A percentile compares a stretch with the other conserved stretches of the same genome.
These are phyloP conservation scores for Kandelia obovata DNA, from an alignment of 345 rosid species.

Conservation along the genomic window DNA sequence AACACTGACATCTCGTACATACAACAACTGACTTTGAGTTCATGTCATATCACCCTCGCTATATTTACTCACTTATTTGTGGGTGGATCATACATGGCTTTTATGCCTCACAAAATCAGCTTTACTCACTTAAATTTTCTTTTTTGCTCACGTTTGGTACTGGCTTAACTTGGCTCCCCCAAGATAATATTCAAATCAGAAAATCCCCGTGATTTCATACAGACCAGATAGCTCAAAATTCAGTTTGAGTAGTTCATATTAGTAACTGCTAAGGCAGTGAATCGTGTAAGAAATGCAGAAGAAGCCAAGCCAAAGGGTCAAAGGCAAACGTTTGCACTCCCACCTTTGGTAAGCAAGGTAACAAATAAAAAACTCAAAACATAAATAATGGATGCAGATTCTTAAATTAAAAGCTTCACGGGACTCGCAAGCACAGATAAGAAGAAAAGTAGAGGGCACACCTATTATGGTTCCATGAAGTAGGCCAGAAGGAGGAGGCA, in stretches of 20 bases:
- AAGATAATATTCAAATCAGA: too few relatives aligned
- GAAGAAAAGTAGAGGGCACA: slow-evolving; percentile 24
- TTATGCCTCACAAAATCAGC: too few relatives aligned
- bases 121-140: too few relatives aligned
- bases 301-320: background rate
- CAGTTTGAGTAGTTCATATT: background rate
- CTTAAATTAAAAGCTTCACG: background rate
- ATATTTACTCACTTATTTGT: too few relatives aligned
- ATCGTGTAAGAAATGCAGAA: background rate
- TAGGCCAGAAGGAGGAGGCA: slow-evolving; percentile 57
- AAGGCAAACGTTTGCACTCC: background rate
- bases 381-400: background rate
- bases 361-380: background rate
- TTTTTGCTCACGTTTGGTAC: too few relatives aligned
- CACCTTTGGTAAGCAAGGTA: background rate
- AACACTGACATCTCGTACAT: background rate
- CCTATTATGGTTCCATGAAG: slow-evolving; percentile 87
- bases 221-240: background rate
- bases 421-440: background rate
- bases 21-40: background rate
- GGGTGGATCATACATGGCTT: too few relatives aligned
- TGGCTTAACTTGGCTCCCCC: too few relatives aligned
- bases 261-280: background rate
- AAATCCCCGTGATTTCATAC: background rate
- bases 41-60: too few relatives aligned